Evolutionary conservation across 2,329 filamentous ascomycete species (phyloP).

Genomic region (Sordariomycetes sp.): DNA sequence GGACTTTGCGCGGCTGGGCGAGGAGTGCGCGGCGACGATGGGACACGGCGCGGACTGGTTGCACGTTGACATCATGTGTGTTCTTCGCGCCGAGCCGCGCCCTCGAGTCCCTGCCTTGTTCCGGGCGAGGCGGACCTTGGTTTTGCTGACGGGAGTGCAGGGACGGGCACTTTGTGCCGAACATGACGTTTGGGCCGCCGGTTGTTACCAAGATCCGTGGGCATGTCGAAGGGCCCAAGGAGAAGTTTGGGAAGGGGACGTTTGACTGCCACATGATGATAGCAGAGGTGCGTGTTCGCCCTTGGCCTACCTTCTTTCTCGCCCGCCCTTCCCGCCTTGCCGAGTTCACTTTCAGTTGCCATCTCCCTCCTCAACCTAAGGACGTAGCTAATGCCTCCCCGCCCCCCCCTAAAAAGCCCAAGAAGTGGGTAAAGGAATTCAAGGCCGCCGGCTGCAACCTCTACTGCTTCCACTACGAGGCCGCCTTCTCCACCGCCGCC

Average conservation of each 20-base stretch:
- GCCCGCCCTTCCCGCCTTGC: not conserved
- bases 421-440: slow-evolving; percentile 97
- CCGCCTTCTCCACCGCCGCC: slow-evolving; percentile 77
- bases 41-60: slow-evolving; percentile 81
- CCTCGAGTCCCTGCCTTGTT: too few relatives aligned
- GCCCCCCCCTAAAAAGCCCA: too few relatives aligned
- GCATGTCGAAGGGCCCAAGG: slow-evolving; percentile 64
- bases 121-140: not conserved
- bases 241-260: slow-evolving; percentile 66
- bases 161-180: slow-evolving; percentile 98
- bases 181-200: slow-evolving; percentile 92
- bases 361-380: not conserved
- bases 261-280: slow-evolving; percentile 99
- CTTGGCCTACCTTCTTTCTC: not conserved
- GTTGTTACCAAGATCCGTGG: slow-evolving; percentile 88
- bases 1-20: slow-evolving; percentile 81
- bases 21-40: slow-evolving; percentile 79
- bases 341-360: not conserved
- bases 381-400: not conserved
- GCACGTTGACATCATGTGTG: slow-evolving; percentile 83
- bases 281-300: slow-evolving; percentile 54
- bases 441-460: slow-evolving; percentile 87
- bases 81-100: slow-evolving; percentile 1
- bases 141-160: slow-evolving; percentile 25
- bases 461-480: slow-evolving; percentile 99